A percentile compares a stretch with the other conserved stretches of the same genome.
These are phyloP conservation scores for Annona squamosa DNA, from an alignment of 164 flowering plant genomes.

Conservation along the genomic window DNA sequence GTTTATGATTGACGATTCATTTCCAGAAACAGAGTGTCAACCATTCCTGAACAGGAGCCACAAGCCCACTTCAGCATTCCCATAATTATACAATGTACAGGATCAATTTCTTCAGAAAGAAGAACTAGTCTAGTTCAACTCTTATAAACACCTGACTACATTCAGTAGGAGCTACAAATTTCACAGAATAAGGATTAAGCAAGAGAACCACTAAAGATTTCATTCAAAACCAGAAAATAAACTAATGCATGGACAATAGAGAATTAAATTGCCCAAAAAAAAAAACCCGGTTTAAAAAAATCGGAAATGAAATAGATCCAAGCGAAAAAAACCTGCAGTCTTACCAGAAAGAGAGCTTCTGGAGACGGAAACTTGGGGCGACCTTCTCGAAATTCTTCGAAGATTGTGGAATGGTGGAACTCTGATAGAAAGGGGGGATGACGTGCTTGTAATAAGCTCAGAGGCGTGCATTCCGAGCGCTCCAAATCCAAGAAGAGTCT, in stretches of 20 bases:
- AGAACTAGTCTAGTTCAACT: background rate
- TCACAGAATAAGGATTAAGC: background rate
- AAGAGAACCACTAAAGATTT: background rate
- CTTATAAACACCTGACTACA: background rate
- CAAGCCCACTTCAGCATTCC: background rate
- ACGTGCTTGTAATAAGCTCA: slow-evolving; percentile 5
- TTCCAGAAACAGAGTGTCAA: background rate
- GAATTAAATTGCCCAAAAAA: background rate
- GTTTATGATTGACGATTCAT: background rate
- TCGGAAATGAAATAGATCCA: slow-evolving; percentile 2
- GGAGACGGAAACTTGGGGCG: slow-evolving; percentile 8
- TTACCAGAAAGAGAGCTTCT: slow-evolving; percentile 19
- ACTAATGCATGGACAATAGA: too few species aligned
- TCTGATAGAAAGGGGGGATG: slow-evolving; percentile 1
- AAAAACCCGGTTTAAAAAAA: background rate
- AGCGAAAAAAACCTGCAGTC: background rate
- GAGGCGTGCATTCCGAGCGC: slow-evolving; percentile 2
- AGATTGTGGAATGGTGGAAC: slow-evolving; percentile 1
- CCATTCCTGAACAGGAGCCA: background rate
- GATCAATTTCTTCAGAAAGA: background rate
- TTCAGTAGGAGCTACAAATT: background rate
- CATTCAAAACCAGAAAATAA: background rate
- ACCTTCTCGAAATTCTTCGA: slow-evolving; percentile 6
- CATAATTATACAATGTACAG: background rate
- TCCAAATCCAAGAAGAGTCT: slow-evolving; percentile 9